These are phyloP conservation scores for Hebeloma cylindrosporum DNA, from an alignment of 768 basidiomycete species.

Conservation along the genomic window DNA sequence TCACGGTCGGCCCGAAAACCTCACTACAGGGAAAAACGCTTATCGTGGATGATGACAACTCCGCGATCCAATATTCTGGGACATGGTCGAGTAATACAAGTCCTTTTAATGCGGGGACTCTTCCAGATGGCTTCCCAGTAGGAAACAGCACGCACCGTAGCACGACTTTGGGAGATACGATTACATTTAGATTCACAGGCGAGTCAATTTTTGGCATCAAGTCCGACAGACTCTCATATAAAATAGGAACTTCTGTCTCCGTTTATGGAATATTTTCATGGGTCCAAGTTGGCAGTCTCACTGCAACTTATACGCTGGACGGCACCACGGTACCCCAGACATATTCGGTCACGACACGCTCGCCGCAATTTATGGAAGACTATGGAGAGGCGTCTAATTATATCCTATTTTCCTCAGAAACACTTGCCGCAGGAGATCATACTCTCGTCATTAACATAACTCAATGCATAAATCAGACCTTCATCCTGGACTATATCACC, in stretches of 20 bases:
- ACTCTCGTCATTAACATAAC: constrained; percentile 24
- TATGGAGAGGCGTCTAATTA: constrained; percentile 24
- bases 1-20: constrained; percentile 23
- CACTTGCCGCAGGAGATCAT: constrained; percentile 20
- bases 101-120: constrained; percentile 13
- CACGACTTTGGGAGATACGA: constrained; percentile 14
- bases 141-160: constrained; percentile 20
- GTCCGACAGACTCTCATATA: background rate
- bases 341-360: constrained; percentile 18
- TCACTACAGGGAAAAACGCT: constrained; percentile 21
- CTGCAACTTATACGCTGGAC: constrained; percentile 26
- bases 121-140: constrained; percentile 19
- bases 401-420: constrained; percentile 20
- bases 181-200: constrained; percentile 28
- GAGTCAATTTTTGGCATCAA: background rate
- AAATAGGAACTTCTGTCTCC: constrained; percentile 20
- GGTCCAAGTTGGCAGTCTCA: constrained; percentile 21
- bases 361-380: constrained; percentile 14
- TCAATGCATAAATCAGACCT: constrained; percentile 16
- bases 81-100: constrained; percentile 16
- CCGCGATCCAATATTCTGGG: constrained; percentile 21
- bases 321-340: constrained; percentile 14
- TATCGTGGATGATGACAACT: constrained; percentile 26
- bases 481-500: constrained; percentile 28
- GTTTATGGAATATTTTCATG: constrained; percentile 29